Base-by-base conservation (phyloP, 1,284 basidiomycete species). In the Schizopora paradoxa region DNA sequence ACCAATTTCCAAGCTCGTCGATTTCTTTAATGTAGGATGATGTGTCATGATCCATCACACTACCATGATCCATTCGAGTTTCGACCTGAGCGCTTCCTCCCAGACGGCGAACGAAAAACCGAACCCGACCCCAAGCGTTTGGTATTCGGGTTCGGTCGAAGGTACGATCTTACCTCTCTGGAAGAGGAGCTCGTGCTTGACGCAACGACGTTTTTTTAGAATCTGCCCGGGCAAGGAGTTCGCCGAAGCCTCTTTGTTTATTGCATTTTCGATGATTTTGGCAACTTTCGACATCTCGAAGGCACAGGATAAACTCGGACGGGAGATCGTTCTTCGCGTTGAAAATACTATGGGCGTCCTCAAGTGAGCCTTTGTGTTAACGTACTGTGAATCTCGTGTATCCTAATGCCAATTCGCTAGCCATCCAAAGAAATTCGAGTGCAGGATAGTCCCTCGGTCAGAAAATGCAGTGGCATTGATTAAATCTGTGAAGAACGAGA, bases 311-410 rank as follows among this genome's bases (percentile, higher is more conserved):
- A 54, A 48, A 22, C 22, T 55, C 13, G 66, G 63, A 6, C 33
- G 53, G 13, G 59, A 60, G 8, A 58, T 65, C 34, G 50, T 23
- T n/a, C 57, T 57, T 1, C 35, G 43, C 42, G 44, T 69, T 6
- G 59, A 66, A 26, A 72, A 67, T 49, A 69, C 67, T 0, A 56
- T 62, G 5, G 51, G 49, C 6, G 63, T 66, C 19, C 70, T 70
- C 1, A 71, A 69, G 68, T 69, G 31, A 6, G 31, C 2, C 23
- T 34, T 22, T 27, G 11, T 8, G 10, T 8, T n/a, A 21, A 39
- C 16, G 6, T 5, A 6, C 22, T n/a, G 25, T 22, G 6, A 19
- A 39, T 21, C 18, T n/a, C 16, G 18, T n/a, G 37, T 22, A 31
- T 16, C 49, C n/a, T 19, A 5, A 32, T 22, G 6, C n/a, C n/a